Evolutionary conservation across 208 protist species (phyloP).

Genomic region (Novymonas esmeraldas): DNA sequence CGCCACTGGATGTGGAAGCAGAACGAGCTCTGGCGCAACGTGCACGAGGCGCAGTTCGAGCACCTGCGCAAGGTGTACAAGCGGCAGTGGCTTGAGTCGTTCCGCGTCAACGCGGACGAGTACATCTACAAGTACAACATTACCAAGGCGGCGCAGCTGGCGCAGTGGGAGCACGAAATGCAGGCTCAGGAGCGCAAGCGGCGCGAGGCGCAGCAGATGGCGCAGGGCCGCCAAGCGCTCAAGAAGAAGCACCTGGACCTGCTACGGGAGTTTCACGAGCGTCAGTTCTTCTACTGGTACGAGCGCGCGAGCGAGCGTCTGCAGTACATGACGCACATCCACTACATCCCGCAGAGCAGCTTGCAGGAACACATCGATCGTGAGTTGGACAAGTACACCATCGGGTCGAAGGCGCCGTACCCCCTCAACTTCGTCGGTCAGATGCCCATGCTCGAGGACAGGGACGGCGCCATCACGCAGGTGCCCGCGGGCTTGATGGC

Average conservation of each 20-base stretch:
- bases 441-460: slow-evolving; percentile 89
- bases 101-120: slow-evolving; percentile 92
- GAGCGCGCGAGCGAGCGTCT: slow-evolving; percentile 90
- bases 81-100: slow-evolving; percentile 92
- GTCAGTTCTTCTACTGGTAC: slow-evolving; percentile 94
- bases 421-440: slow-evolving; percentile 91
- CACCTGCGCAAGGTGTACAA: slow-evolving; percentile 92
- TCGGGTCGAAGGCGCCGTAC: slow-evolving; percentile 71
- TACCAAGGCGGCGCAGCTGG: slow-evolving; percentile 89
- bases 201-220: slow-evolving; percentile 67
- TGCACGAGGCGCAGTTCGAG: slow-evolving; percentile 93
- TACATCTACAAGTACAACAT: slow-evolving; percentile 95
- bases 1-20: slow-evolving; percentile 94
- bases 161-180: slow-evolving; percentile 93
- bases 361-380: slow-evolving; percentile 86
- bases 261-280: slow-evolving; percentile 89
- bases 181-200: slow-evolving; percentile 87
- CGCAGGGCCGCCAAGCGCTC: slow-evolving; percentile 78
- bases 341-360: slow-evolving; percentile 75
- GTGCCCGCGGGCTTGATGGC: slow-evolving; percentile 68
- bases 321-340: slow-evolving; percentile 89
- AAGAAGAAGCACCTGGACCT: slow-evolving; percentile 92
- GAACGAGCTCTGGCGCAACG: slow-evolving; percentile 92
- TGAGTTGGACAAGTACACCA: slow-evolving; percentile 90
- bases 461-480: slow-evolving; percentile 80